Percentiles rank a stretch among this genome's conserved stretches.
Conservation (phyloP, 2,329 filamentous ascomycete genomes). For the Clonostachys solani region DNA sequence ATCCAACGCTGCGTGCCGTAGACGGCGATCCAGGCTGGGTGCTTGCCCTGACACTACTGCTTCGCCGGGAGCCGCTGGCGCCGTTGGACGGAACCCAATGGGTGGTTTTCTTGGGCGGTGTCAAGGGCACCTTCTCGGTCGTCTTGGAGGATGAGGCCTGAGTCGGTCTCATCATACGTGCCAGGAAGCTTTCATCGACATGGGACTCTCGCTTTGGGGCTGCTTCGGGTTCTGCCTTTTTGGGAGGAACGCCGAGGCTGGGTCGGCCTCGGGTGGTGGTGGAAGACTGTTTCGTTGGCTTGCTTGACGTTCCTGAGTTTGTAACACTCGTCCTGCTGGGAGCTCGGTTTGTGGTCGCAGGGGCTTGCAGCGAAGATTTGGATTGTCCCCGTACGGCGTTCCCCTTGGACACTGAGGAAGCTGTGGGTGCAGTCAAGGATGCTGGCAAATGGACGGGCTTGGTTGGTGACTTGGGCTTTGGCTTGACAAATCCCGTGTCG, state of each 20-base stretch:
- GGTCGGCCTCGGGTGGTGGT: conserved; percentile 21
- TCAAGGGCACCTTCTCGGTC: conserved; percentile 52
- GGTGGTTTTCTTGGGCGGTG: conserved; percentile 39
- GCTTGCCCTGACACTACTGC: conserved; percentile 1
- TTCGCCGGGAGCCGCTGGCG: conserved; percentile 9
- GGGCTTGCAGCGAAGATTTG: conserved; percentile 13
- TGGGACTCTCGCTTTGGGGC: conserved; percentile 46
- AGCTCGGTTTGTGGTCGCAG: conserved; percentile 30
- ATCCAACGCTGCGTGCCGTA: too few relatives aligned
- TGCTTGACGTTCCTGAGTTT: conserved; percentile 14
- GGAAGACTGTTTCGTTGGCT: conserved; percentile 32
- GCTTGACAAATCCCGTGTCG: conserved; percentile 46
- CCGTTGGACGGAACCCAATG: background rate
- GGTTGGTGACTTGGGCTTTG: conserved; percentile 65
- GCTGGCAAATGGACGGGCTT: conserved; percentile 63
- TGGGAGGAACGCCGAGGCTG: conserved; percentile 55
- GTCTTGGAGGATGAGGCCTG: conserved; percentile 65
- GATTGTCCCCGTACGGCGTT: conserved; percentile 3
- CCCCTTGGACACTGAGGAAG: conserved; percentile 61
- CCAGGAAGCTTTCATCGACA: conserved; percentile 68
- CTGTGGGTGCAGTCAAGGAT: conserved; percentile 65
- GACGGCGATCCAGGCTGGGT: too few relatives aligned
- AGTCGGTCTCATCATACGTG: conserved; percentile 79
- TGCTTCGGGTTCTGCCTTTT: conserved; percentile 31
- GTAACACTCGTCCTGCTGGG: conserved; percentile 39